Conservation (phyloP, 75 land plant species). For the Larix kaempferi region DNA sequence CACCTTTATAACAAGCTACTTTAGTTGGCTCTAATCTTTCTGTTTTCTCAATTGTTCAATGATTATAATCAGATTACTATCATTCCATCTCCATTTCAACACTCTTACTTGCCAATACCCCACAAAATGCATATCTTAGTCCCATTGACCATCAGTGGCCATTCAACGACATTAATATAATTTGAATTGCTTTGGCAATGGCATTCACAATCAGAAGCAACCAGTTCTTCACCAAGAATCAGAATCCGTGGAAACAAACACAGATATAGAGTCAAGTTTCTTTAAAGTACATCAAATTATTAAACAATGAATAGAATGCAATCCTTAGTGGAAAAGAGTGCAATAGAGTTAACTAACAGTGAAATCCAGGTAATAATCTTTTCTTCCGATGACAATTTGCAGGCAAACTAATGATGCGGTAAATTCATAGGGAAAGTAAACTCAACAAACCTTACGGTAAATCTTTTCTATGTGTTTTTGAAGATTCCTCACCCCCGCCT, state of each 20-base stretch:
- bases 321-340: neutral
- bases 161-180: too few species aligned
- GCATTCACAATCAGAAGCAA: too few species aligned
- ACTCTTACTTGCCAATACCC: too few species aligned
- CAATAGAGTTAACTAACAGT: neutral
- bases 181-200: too few species aligned
- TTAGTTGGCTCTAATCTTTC: too few species aligned
- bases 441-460: constrained; percentile 79
- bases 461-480: constrained; percentile 98
- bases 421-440: neutral
- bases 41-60: too few species aligned
- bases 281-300: neutral
- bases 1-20: too few species aligned
- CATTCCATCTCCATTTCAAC: too few species aligned
- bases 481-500: constrained; percentile 94
- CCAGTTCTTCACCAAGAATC: neutral
- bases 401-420: neutral
- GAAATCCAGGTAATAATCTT: neutral
- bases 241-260: neutral
- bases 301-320: neutral
- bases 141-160: too few species aligned
- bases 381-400: neutral
- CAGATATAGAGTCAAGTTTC: neutral
- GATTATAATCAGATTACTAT: too few species aligned
- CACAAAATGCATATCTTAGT: too few species aligned